These are phyloP conservation scores for Nicotiana knightiana DNA, from an alignment of 257 asterid species.

Conservation along the genomic window DNA sequence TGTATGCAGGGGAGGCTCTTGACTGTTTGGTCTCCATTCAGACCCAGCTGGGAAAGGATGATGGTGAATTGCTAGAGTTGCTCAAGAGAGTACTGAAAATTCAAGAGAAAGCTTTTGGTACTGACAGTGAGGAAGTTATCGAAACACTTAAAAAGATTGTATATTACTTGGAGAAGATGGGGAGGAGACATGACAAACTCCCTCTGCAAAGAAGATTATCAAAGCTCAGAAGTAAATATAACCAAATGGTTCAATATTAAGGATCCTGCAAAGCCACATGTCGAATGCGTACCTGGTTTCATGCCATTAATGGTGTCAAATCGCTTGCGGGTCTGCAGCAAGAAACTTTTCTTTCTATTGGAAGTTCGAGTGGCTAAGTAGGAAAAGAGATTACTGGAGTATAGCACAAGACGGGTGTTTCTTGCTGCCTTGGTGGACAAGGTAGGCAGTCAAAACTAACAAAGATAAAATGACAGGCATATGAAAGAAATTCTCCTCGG, in stretches of 20 bases:
- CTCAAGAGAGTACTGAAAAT: slow-evolving; percentile 74
- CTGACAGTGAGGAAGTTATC: slow-evolving; percentile 62
- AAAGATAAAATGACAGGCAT: not conserved
- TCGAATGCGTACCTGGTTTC: not conserved
- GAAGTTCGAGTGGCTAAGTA: not conserved
- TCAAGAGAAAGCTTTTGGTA: slow-evolving; percentile 72
- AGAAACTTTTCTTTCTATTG: not conserved
- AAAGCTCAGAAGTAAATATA: slow-evolving; percentile 46
- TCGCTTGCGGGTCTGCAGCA: not conserved
- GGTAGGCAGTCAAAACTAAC: not conserved
- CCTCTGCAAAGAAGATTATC: slow-evolving; percentile 66
- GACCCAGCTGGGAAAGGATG: slow-evolving; percentile 54
- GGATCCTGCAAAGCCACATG: not conserved
- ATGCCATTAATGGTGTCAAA: not conserved
- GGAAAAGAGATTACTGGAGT: slow-evolving; percentile 4
- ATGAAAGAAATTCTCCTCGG: not conserved
- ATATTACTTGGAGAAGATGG: slow-evolving; percentile 58
- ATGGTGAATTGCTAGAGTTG: slow-evolving; percentile 43
- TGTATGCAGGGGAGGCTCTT: slow-evolving; percentile 79
- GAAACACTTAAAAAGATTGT: slow-evolving; percentile 71
- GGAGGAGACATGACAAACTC: slow-evolving; percentile 59
- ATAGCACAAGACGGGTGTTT: not conserved
- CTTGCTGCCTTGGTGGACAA: not conserved
- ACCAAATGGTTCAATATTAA: slow-evolving; percentile 37
- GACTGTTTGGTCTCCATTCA: slow-evolving; percentile 87